phyloP scores from a whole-genome alignment of 495 filamentous ascomycete genomes.

The Penicillium angulare region DNA sequence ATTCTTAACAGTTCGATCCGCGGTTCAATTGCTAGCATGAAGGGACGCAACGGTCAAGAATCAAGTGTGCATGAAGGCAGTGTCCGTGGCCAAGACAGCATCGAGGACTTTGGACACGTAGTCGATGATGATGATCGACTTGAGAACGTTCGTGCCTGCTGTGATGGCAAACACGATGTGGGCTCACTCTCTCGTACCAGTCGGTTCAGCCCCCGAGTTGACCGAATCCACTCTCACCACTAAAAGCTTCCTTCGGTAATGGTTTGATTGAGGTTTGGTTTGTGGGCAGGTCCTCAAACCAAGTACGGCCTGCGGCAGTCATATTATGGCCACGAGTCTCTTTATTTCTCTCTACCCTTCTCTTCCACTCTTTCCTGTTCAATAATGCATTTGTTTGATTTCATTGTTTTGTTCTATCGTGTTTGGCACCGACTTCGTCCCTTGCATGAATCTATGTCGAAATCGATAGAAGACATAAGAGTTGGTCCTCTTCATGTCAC shows the following conservation, averaged over 20 bases:
- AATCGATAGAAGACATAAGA: neutral
- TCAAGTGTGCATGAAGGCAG: slow-evolving; percentile 66
- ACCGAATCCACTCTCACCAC: slow-evolving; percentile 42
- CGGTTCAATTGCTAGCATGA: slow-evolving; percentile 42
- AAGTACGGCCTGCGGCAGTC: slow-evolving; percentile 19
- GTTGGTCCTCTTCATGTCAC: neutral
- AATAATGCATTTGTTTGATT: slow-evolving; percentile 3
- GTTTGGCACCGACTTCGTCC: neutral
- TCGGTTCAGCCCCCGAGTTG: slow-evolving; percentile 41
- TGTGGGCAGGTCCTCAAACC: slow-evolving; percentile 31
- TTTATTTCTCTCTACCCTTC: slow-evolving; percentile 25
- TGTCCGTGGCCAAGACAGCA: slow-evolving; percentile 66
- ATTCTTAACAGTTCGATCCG: slow-evolving; percentile 46
- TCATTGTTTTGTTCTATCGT: too few relatives aligned
- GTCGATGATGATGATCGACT: slow-evolving; percentile 73
- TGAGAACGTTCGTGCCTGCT: slow-evolving; percentile 96
- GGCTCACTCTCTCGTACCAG: slow-evolving; percentile 48
- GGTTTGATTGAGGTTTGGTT: slow-evolving; percentile 26
- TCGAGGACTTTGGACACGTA: slow-evolving; percentile 75
- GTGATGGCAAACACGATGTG: slow-evolving; percentile 76
- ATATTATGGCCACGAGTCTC: slow-evolving; percentile 35
- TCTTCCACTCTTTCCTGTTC: too few relatives aligned
- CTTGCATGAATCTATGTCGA: neutral
- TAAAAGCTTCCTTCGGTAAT: slow-evolving; percentile 19
- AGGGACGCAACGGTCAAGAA: slow-evolving; percentile 36